Percentiles rank a stretch among this genome's conserved stretches.
Evolutionary conservation across 257 asterid genomes (phyloP).

Genomic region (Datura wrightii): DNA sequence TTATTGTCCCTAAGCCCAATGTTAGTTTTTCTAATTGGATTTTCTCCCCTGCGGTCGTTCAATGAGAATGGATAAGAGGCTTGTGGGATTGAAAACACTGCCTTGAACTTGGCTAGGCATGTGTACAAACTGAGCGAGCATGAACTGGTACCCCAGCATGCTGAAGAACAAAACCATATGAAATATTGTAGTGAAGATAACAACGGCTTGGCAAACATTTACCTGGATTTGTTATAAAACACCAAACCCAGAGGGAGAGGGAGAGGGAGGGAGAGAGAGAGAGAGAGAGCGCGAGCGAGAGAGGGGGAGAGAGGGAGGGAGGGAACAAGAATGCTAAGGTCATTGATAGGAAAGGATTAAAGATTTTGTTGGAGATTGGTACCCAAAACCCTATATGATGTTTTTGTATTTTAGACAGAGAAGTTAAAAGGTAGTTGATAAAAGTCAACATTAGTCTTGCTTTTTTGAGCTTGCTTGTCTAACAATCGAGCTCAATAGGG

Average conservation of each 20-base stretch:
- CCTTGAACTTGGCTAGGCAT: constrained; percentile 16
- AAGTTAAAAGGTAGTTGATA: not conserved
- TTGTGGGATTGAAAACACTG: not conserved
- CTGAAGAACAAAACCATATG: not conserved
- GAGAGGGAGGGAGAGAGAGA: no score
- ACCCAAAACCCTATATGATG: not conserved
- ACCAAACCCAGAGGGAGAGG: not conserved
- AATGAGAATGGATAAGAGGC: no score
- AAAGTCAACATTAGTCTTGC: not conserved
- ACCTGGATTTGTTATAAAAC: not conserved
- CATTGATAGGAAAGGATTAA: not conserved
- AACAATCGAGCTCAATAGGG: not conserved
- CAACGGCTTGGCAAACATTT: not conserved
- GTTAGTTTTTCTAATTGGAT: no score
- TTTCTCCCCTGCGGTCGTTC: no score
- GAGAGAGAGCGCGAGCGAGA: no score
- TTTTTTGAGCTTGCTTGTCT: constrained; percentile 1
- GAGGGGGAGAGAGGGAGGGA: not conserved
- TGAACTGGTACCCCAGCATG: not conserved
- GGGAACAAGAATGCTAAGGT: not conserved
- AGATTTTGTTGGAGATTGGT: not conserved
- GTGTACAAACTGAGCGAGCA: not conserved
- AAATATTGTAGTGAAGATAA: not conserved
- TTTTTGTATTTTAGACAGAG: not conserved
- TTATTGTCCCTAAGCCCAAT: no score